phyloP scores from a whole-genome alignment of 2,329 filamentous ascomycete genomes.

The Colletotrichum paranaense region DNA sequence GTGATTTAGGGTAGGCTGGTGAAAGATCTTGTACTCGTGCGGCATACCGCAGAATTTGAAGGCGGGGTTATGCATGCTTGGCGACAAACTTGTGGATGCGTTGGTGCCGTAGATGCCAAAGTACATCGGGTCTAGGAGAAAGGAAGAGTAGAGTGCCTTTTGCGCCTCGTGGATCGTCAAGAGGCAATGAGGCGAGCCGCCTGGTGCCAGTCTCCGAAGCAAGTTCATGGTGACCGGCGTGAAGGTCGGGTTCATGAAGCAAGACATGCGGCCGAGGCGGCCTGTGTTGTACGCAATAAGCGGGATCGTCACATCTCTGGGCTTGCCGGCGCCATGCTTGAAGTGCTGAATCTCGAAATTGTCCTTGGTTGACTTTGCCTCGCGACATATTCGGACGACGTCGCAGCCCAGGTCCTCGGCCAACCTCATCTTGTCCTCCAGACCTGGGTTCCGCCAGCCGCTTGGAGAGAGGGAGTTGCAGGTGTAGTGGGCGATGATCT shows the following conservation, averaged over 20 bases:
- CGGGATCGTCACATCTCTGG: conserved; percentile 58
- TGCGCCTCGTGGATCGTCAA: conserved; percentile 74
- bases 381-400: conserved; percentile 69
- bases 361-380: conserved; percentile 66
- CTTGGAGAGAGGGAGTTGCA: conserved; percentile 48
- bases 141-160: conserved; percentile 72
- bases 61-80: conserved; percentile 81
- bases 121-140: conserved; percentile 75
- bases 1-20: conserved; percentile 69
- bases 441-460: conserved; percentile 67
- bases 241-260: conserved; percentile 73
- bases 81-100: conserved; percentile 78
- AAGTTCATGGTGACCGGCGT: conserved; percentile 65
- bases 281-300: conserved; percentile 75
- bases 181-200: conserved; percentile 22
- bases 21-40: conserved; percentile 72
- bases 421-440: conserved; percentile 66
- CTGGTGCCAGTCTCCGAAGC: conserved; percentile 35
- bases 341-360: conserved; percentile 70
- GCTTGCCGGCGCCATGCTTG: conserved; percentile 57
- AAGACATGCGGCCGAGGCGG: conserved; percentile 69
- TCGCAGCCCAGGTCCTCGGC: conserved; percentile 70
- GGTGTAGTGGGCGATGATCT: conserved; percentile 69
- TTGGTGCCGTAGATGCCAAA: conserved; percentile 79
- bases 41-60: conserved; percentile 75